phyloP scores from a whole-genome alignment of 495 filamentous ascomycete genomes.

The Podospora anserina region DNA sequence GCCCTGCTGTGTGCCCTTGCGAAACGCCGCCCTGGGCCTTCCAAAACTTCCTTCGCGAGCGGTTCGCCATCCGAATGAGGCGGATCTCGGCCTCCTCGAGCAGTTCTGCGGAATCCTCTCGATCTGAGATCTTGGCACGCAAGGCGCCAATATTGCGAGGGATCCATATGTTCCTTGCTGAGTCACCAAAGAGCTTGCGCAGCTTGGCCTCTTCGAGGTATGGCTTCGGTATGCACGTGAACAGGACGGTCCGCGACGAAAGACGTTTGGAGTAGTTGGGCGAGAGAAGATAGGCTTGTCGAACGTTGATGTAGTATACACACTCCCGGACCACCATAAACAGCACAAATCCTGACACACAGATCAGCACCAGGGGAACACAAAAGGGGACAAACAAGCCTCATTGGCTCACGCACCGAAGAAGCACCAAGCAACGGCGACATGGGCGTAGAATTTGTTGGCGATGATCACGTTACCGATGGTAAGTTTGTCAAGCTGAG shows the following conservation, averaged over 20 bases:
- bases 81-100: constrained; percentile 65
- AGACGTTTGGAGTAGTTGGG: constrained; percentile 62
- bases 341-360: constrained; percentile 55
- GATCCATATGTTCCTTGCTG: constrained; percentile 60
- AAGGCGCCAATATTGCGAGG: constrained; percentile 55
- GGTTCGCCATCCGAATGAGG: constrained; percentile 60
- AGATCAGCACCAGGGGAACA: constrained; percentile 4
- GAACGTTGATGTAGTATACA: constrained; percentile 64
- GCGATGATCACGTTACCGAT: constrained; percentile 62
- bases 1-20: constrained; percentile 28
- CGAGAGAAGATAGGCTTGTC: constrained; percentile 69
- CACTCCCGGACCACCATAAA: constrained; percentile 65
- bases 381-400: not conserved
- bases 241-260: constrained; percentile 67
- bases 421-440: constrained; percentile 59
- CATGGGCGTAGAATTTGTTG: constrained; percentile 60
- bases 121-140: constrained; percentile 54
- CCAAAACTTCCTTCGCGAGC: constrained; percentile 48
- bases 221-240: constrained; percentile 62
- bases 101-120: constrained; percentile 57
- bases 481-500: constrained; percentile 59
- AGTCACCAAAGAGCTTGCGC: constrained; percentile 59
- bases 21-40: constrained; percentile 35
- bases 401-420: constrained; percentile 49
- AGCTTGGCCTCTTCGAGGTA: constrained; percentile 55